These are phyloP conservation scores for Alternaria solani DNA, from an alignment of 2,329 filamentous ascomycete species.

Conservation along the genomic window DNA sequence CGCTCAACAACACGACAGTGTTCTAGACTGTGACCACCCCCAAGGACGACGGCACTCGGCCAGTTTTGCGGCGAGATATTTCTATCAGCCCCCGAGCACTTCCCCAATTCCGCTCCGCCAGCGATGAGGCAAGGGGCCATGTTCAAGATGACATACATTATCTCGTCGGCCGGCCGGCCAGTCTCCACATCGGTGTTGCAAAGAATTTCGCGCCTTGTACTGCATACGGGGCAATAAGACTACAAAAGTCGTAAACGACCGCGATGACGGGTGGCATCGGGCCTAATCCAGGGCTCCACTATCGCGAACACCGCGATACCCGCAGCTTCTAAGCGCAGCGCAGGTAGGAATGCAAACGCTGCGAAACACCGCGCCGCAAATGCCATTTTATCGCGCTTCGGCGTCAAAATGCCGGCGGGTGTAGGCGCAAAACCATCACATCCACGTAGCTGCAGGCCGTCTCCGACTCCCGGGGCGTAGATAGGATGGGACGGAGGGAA, in stretches of 20 bases:
- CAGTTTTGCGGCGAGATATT: background rate
- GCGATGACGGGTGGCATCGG: conserved; percentile 1
- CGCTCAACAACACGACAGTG: background rate
- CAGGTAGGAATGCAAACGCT: background rate
- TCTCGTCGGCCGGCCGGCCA: background rate
- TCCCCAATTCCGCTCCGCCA: background rate
- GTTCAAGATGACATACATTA: background rate
- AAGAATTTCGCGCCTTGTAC: conserved; percentile 9
- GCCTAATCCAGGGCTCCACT: conserved; percentile 7
- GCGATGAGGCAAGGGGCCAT: conserved; percentile 1
- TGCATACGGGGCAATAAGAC: conserved; percentile 3
- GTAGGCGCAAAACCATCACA: background rate
- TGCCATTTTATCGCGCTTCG: background rate
- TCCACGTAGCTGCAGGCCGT: background rate
- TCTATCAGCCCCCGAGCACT: background rate
- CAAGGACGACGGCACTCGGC: background rate
- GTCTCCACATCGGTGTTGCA: background rate
- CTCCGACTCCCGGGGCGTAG: background rate
- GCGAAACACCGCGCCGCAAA: background rate
- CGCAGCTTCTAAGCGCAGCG: background rate
- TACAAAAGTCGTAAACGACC: background rate
- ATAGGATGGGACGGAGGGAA: background rate
- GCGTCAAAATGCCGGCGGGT: background rate
- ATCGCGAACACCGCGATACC: conserved; percentile 6
- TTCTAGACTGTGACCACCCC: background rate